Evolutionary conservation across 345 rosid species (phyloP).

Genomic region (Carallia pectinifolia): DNA sequence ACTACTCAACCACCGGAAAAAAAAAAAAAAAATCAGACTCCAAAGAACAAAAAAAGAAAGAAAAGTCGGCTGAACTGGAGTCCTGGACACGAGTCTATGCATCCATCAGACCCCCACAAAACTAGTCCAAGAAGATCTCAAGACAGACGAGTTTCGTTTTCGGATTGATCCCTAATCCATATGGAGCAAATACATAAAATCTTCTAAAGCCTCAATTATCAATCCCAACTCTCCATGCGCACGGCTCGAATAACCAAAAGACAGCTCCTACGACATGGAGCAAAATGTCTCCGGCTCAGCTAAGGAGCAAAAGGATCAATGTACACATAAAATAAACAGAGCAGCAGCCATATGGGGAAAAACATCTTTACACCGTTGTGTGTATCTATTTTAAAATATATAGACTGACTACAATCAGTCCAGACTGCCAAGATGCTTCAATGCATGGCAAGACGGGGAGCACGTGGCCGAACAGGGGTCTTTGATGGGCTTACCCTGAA

Average conservation of each 20-base stretch:
- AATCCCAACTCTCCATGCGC: constrained; percentile 37
- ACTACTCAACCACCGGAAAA: too few relatives aligned
- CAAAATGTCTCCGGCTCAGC: not conserved
- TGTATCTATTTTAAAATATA: constrained; percentile 33
- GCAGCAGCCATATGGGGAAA: constrained; percentile 27
- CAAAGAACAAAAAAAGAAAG: too few relatives aligned
- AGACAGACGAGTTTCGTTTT: not conserved
- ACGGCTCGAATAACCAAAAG: constrained; percentile 32
- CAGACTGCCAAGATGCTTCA: constrained; percentile 26
- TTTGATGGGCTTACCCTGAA: constrained; percentile 96
- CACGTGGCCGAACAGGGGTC: constrained; percentile 93
- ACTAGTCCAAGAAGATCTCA: too few relatives aligned
- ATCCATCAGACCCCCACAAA: too few relatives aligned
- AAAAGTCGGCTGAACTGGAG: too few relatives aligned
- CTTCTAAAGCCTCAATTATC: constrained; percentile 37
- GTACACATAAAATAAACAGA: constrained; percentile 23
- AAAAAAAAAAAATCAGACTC: too few relatives aligned
- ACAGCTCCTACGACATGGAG: constrained; percentile 19
- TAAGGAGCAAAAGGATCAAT: not conserved
- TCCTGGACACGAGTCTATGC: too few relatives aligned
- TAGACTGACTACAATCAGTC: constrained; percentile 20
- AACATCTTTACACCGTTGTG: constrained; percentile 38
- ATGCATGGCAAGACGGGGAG: constrained; percentile 69
- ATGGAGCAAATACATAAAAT: constrained; percentile 15
- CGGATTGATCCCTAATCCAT: constrained; percentile 10